phyloP scores from a whole-genome alignment of 2,329 filamentous ascomycete species.

The Colletotrichum theobromicola region DNA sequence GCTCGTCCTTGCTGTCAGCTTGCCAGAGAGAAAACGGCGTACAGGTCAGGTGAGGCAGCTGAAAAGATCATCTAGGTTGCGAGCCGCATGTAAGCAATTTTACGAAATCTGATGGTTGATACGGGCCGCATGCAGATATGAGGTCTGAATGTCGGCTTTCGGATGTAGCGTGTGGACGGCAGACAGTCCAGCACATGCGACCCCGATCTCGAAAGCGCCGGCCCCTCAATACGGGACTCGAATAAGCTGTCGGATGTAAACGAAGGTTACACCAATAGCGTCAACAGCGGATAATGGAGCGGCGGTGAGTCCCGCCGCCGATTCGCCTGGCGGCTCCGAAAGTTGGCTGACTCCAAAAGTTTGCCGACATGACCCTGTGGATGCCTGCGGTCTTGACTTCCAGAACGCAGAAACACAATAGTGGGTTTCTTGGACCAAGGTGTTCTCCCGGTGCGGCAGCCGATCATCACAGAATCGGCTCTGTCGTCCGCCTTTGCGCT shows the following conservation, averaged over 20 bases:
- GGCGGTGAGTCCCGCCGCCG: neutral
- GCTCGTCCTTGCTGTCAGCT: neutral
- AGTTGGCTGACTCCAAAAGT: neutral
- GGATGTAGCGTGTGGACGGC: neutral
- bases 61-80: neutral
- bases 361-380: neutral
- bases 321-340: neutral
- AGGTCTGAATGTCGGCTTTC: neutral
- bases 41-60: neutral
- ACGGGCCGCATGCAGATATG: neutral
- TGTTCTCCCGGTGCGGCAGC: neutral
- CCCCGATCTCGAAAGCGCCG: neutral
- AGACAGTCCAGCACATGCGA: neutral
- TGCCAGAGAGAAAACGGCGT: neutral
- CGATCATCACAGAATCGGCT: neutral
- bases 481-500: neutral
- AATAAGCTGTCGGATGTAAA: neutral
- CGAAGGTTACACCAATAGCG: neutral
- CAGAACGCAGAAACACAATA: neutral
- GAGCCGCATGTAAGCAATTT: neutral
- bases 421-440: neutral
- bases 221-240: neutral
- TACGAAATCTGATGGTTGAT: neutral
- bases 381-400: neutral
- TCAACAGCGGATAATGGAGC: neutral